Conservation (phyloP, 148 eudicot genomes). For the Chenopodium formosanum region DNA sequence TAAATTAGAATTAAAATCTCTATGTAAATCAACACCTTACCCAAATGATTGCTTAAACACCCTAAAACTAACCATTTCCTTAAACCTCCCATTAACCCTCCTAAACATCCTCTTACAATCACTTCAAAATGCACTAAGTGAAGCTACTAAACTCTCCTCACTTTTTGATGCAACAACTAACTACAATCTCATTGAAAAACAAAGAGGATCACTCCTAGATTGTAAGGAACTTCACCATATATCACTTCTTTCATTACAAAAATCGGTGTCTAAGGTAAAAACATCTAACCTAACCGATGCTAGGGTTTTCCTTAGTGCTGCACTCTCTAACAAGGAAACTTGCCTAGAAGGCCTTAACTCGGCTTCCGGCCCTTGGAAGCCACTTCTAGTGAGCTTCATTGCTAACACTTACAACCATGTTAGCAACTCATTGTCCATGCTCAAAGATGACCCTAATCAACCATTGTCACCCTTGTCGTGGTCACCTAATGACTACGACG, state of each 20-base stretch:
- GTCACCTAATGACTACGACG: slow-evolving; percentile 28
- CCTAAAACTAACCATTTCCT: slow-evolving; percentile 52
- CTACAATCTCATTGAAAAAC: slow-evolving; percentile 46
- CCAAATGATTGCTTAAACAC: slow-evolving; percentile 61
- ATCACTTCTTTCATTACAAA: slow-evolving; percentile 43
- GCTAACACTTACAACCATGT: slow-evolving; percentile 49
- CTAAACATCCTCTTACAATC: slow-evolving; percentile 52
- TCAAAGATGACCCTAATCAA: slow-evolving; percentile 22
- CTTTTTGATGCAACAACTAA: slow-evolving; percentile 36
- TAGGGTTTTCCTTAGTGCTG: slow-evolving; percentile 59
- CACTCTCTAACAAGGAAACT: slow-evolving; percentile 75
- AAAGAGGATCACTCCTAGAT: slow-evolving; percentile 69
- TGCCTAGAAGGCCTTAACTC: slow-evolving; percentile 79
- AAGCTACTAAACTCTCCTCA: slow-evolving; percentile 49
- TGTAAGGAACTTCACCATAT: slow-evolving; percentile 79
- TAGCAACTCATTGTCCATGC: slow-evolving; percentile 69
- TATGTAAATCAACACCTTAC: slow-evolving; percentile 72
- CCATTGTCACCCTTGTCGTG: not conserved
- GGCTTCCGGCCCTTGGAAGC: slow-evolving; percentile 58
- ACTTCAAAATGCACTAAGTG: slow-evolving; percentile 55
- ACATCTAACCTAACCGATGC: slow-evolving; percentile 43
- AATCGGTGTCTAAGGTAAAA: slow-evolving; percentile 42
- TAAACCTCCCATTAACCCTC: slow-evolving; percentile 45
- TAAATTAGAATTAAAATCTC: slow-evolving; percentile 34
- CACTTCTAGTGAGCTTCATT: slow-evolving; percentile 41